Evolutionary conservation across 805 yeast species (phyloP).

Genomic region (Monosporozyma siamensis): DNA sequence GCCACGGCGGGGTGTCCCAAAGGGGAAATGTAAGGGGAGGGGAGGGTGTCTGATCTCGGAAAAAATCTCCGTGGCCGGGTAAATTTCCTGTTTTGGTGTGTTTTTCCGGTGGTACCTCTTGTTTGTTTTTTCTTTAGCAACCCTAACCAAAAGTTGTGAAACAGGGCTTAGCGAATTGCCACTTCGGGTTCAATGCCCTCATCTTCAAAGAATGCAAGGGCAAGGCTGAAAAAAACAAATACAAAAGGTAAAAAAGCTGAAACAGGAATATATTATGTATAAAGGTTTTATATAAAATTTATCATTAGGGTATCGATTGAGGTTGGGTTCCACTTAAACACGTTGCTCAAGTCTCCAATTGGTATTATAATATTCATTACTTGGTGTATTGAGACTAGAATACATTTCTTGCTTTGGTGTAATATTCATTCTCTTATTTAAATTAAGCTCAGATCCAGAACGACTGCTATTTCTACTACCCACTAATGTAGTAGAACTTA

Average conservation of each 20-base stretch:
- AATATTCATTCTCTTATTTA: neutral
- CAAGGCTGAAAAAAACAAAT: no score
- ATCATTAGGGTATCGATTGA: neutral
- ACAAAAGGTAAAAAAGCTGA: no score
- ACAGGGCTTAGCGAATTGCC: no score
- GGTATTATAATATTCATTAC: neutral
- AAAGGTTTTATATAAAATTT: no score
- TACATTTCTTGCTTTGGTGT: neutral
- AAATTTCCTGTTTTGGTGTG: neutral
- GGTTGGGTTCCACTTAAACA: neutral
- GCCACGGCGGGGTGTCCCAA: neutral
- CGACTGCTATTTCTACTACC: slow-evolving; percentile 2
- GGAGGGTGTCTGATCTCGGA: neutral
- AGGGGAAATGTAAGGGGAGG: neutral
- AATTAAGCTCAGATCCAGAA: neutral
- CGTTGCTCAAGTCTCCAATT: slow-evolving; percentile 1
- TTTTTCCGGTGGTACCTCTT: neutral
- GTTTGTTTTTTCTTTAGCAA: neutral
- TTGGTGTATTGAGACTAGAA: no score
- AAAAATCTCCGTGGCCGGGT: neutral
- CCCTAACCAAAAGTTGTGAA: no score
- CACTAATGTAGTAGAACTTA: slow-evolving; percentile 12
- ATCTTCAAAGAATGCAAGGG: no score
- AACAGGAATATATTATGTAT: neutral
- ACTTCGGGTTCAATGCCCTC: no score